Evolutionary conservation across 2,329 filamentous ascomycete genomes (phyloP), one percentile per base, ranked within the genome.

Genomic region (Neonectria punicea): DNA sequence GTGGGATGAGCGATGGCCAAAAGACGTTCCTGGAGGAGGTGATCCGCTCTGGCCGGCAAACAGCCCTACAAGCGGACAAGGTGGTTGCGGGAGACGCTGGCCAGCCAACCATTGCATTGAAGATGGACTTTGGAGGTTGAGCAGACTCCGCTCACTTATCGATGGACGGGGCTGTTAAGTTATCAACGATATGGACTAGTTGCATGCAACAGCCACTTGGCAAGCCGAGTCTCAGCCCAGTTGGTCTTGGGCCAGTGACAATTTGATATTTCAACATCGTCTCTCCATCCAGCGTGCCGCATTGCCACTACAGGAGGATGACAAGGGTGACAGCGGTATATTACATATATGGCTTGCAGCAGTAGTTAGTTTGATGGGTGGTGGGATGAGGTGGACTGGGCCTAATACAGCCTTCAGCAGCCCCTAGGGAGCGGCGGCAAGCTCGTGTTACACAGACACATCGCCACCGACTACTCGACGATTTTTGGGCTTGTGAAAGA

Each of bases 61-160:
- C 75, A 78, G 79, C 60, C 73, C 75, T 78, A 69, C 81, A 77
- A 73, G 71, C 74, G 70, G 76, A 75, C 76, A 81, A 82, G 71
- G 79, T 76, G 59, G 73, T 66, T 3, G 74, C 80, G 47, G 80
- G 79, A 55, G 83, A 81, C 63, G 81, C 83, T 63, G 86, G 82
- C 30, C 89, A 88, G 79, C 96, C 96, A 13, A 96, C 85, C 68
- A 99, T 99, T 84, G 93, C 93, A 58, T 80, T 99, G 76, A 96
- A 97, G 86, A 97, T 98, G 92, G 86, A 97, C 79, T 98, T 99
- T 85, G 89, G 88, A 5, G 81, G 82, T 47, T 79, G 73, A 72
- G 60, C 53, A 50, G 46, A 63, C 44, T 43, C 41, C n/a, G 43
- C 55, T 59, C 43, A 63, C 36, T 39, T 53, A 44, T 39, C 46